Evolutionary conservation across 75 land plant genomes (phyloP).

Genomic region (Isoetes taiwanensis): DNA sequence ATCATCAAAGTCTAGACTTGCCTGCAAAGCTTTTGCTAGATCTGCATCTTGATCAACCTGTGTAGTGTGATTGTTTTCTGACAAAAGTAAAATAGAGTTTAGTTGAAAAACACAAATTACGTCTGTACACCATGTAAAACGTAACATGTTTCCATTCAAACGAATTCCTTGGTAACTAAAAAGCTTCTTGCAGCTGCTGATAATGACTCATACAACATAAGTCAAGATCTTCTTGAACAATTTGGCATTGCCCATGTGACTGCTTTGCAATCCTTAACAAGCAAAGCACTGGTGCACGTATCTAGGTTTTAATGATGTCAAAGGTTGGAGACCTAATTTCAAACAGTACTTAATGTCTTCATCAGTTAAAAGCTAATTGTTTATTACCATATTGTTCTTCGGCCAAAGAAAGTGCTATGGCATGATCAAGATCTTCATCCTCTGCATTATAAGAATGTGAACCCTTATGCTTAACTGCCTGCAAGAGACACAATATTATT

Average conservation of each 20-base stretch:
- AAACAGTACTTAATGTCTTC: too few relatives aligned
- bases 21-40: constrained; percentile 71
- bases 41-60: constrained; percentile 55
- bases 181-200: neutral
- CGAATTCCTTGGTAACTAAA: neutral
- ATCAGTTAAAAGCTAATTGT: too few relatives aligned
- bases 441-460: neutral
- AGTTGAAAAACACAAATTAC: neutral
- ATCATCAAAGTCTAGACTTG: constrained; percentile 37
- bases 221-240: too few relatives aligned
- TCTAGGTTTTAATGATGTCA: too few relatives aligned
- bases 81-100: neutral
- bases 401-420: constrained; percentile 48
- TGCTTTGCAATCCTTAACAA: too few relatives aligned
- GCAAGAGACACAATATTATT: too few relatives aligned
- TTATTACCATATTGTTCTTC: constrained; percentile 43
- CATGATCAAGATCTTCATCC: constrained; percentile 54
- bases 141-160: neutral
- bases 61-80: neutral
- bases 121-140: neutral
- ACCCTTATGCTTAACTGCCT: too few relatives aligned
- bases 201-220: too few relatives aligned
- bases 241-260: constrained; percentile 35
- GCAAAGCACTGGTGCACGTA: too few relatives aligned
- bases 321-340: too few relatives aligned